phyloP scores from a whole-genome alignment of 2,329 filamentous ascomycete species.

The Xylaria sp. region DNA sequence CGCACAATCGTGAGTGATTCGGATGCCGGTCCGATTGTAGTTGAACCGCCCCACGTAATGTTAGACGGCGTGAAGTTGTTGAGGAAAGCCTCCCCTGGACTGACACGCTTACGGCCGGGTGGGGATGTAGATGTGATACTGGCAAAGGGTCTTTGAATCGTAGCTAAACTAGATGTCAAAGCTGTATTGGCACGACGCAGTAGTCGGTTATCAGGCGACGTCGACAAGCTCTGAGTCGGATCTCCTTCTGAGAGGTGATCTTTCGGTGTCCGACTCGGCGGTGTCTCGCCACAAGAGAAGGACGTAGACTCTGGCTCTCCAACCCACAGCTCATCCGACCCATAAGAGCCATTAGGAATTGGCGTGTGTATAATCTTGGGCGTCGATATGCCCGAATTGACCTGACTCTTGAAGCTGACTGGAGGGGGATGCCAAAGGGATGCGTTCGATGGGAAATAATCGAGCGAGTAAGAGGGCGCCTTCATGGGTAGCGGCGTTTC shows the following conservation, averaged over 20 bases:
- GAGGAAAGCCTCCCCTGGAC: conserved; percentile 57
- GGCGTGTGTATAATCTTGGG: conserved; percentile 54
- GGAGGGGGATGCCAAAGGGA: conserved; percentile 43
- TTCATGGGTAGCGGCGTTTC: conserved; percentile 61
- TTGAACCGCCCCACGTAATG: conserved; percentile 47
- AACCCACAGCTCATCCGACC: conserved; percentile 52
- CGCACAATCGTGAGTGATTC: conserved; percentile 45
- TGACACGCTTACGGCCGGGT: conserved; percentile 49
- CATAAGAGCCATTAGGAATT: conserved; percentile 48
- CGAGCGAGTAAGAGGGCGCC: conserved; percentile 59
- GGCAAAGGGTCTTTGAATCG: conserved; percentile 44
- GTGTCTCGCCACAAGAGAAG: conserved; percentile 58
- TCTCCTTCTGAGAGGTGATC: conserved; percentile 43
- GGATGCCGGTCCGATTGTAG: conserved; percentile 37
- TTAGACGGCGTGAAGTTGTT: conserved; percentile 49
- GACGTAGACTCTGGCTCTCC: conserved; percentile 53
- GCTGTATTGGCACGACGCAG: conserved; percentile 51
- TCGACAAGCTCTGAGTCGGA: conserved; percentile 50
- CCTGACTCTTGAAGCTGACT: conserved; percentile 46
- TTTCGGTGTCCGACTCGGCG: conserved; percentile 45
- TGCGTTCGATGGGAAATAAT: conserved; percentile 59
- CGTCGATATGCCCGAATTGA: conserved; percentile 51
- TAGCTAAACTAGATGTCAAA: conserved; percentile 49
- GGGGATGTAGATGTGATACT: conserved; percentile 39
- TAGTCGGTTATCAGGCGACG: conserved; percentile 52